Conservation (phyloP, 1,139 yeast species). For the Pichia sorboxylosa region DNA sequence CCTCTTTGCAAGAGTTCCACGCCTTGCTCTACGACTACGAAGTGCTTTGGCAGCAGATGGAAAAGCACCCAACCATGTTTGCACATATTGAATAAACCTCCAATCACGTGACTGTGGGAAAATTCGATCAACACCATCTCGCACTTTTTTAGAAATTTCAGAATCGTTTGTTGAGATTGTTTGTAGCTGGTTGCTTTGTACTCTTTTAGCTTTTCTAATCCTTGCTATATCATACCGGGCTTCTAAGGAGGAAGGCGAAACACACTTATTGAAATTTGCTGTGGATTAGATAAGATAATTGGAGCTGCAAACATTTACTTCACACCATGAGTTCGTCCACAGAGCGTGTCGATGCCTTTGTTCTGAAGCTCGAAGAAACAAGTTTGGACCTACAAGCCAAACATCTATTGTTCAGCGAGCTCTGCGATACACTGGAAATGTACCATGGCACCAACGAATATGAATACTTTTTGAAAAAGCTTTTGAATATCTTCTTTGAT, state of each 20-base stretch:
- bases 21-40: conserved; percentile 8
- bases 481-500: conserved; percentile 51
- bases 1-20: conserved; percentile 3
- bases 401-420: conserved; percentile 62
- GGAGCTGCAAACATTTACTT: no score
- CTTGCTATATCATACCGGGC: no score
- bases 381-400: conserved; percentile 43
- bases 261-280: no score
- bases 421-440: conserved; percentile 76
- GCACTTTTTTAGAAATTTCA: no score
- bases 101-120: conserved; percentile 21
- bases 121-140: conserved; percentile 16
- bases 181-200: no score
- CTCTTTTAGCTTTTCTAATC: no score
- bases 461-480: conserved; percentile 49
- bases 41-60: conserved; percentile 4
- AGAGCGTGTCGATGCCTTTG: conserved; percentile 49
- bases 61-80: no score
- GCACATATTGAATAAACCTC: no score
- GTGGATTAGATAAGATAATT: no score
- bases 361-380: conserved; percentile 43
- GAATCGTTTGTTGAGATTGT: no score
- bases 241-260: no score
- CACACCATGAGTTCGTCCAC: conserved; percentile 18
- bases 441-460: conserved; percentile 74